Evolutionary conservation across 352 stramenopile species (phyloP).

Genomic region (Globisporangium cystogenes): DNA sequence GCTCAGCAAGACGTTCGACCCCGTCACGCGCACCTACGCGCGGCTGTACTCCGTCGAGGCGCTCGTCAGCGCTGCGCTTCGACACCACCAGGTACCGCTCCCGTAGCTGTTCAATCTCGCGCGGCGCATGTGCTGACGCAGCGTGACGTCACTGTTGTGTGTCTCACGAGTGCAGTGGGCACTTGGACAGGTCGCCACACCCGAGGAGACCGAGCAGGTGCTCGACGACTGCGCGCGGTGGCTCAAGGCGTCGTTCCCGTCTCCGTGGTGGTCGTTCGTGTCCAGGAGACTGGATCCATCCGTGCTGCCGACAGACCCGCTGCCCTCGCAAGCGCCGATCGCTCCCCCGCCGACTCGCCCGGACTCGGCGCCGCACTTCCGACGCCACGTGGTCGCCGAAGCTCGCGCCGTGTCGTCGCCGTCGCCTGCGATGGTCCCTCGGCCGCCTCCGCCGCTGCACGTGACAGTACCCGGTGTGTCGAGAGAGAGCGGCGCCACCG

Average conservation of each 20-base stretch:
- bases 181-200: conserved; percentile 30
- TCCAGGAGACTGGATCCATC: conserved; percentile 17
- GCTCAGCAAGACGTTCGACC: conserved; percentile 74
- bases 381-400: background rate
- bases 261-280: conserved; percentile 34
- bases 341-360: conserved; percentile 1
- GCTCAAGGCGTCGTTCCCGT: conserved; percentile 45
- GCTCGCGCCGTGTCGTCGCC: conserved; percentile 1
- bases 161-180: conserved; percentile 28
- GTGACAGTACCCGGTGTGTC: background rate
- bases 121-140: background rate
- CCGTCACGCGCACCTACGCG: conserved; percentile 44
- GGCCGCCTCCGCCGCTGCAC: conserved; percentile 3
- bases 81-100: conserved; percentile 44
- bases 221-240: conserved; percentile 26
- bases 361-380: conserved; percentile 7
- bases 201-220: conserved; percentile 23
- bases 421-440: conserved; percentile 4
- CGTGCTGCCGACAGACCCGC: background rate
- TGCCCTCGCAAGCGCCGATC: background rate
- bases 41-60: conserved; percentile 56
- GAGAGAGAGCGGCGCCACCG: background rate
- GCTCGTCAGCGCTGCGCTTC: conserved; percentile 41
- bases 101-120: background rate
- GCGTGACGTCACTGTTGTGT: background rate